Evolutionary conservation across 169 alveolate genomes (phyloP), one percentile per base, ranked within the genome.

Genomic region (Plasmodium blacklocki): DNA sequence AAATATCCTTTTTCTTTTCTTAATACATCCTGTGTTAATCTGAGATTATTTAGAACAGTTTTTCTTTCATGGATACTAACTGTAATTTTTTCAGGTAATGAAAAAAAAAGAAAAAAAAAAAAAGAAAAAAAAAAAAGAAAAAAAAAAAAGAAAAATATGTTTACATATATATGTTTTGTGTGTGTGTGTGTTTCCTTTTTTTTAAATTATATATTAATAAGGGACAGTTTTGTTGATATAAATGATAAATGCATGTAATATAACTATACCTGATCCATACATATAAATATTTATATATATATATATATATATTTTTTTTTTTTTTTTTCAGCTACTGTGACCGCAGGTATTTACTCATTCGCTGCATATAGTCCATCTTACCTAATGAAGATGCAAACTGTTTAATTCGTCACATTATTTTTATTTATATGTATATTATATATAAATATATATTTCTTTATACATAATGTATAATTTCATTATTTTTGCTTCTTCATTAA

Each of bases 291-390:
- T 18, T 67, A 14, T 54, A 29, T 12, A 47, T 50, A 56, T 50
- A 19, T 63, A 45, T 86, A 50, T 47, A 2, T 86, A 26, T 87
- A 39, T 83, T 54, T 68, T 68, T 68, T 43, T 67, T 78, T 67
- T 29, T 29, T 14, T 52, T 18, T 52, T 52, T 7, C 47, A 85
- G 91, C 91, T 3, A 43, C 86, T 50, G 91, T 85, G 39, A 85
- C 91, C 32, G 91, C 91, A 49, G 86, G 64, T 8, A 85, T 85
- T 23, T 85, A 59, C 63, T 85, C 91, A 21, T 85, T 85, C 32
- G 91, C 91, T 8, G 86, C 91, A 2, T 85, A 85, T 29, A 85
- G 87, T 21, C 91, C 91, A n/a, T 85, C 92, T 11, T 85, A 85
- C 18, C 0, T 63, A 26, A 43, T 68, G 47, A 58, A 47, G 8